Percentiles rank a stretch among this genome's conserved stretches.
phyloP scores from a whole-genome alignment of 129 eudicot genomes.

The Centella asiatica region DNA sequence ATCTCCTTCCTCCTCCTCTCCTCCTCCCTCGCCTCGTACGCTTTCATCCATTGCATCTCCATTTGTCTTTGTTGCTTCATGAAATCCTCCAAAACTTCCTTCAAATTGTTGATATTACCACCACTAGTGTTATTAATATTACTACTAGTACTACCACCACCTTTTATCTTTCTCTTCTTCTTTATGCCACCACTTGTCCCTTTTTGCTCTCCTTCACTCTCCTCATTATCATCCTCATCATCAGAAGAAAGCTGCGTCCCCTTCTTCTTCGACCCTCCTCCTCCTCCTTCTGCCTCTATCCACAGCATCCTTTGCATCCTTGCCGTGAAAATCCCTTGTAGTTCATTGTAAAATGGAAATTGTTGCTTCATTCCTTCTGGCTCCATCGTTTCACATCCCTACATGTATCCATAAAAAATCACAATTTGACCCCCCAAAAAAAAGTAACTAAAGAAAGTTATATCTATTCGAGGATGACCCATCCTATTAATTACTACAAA shows the following conservation, averaged over 20 bases:
- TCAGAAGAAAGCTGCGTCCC: conserved; percentile 45
- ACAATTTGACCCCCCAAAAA: no score
- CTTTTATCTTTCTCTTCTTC: conserved; percentile 39
- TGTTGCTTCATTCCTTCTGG: conserved; percentile 60
- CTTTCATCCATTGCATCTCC: conserved; percentile 62
- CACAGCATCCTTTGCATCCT: conserved; percentile 82
- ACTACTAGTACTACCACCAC: neutral
- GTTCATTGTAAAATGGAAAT: conserved; percentile 66
- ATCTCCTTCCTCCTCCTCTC: conserved; percentile 60
- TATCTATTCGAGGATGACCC: no score
- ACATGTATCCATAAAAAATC: conserved; percentile 30
- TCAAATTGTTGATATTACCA: conserved; percentile 17
- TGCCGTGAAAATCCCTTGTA: conserved; percentile 57
- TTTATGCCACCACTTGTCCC: conserved; percentile 3
- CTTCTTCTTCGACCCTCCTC: conserved; percentile 41
- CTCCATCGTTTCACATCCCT: conserved; percentile 88
- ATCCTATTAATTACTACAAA: no score
- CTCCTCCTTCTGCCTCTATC: conserved; percentile 51
- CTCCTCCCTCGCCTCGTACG: conserved; percentile 63
- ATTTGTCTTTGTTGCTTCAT: conserved; percentile 73
- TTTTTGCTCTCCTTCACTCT: conserved; percentile 27
- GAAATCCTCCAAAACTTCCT: conserved; percentile 62
- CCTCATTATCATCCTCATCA: conserved; percentile 62
- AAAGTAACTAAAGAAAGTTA: no score
- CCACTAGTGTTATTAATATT: conserved; percentile 1